These are phyloP conservation scores for Tolypocladium endophyticum DNA, from an alignment of 2,329 filamentous ascomycete species.

Conservation along the genomic window DNA sequence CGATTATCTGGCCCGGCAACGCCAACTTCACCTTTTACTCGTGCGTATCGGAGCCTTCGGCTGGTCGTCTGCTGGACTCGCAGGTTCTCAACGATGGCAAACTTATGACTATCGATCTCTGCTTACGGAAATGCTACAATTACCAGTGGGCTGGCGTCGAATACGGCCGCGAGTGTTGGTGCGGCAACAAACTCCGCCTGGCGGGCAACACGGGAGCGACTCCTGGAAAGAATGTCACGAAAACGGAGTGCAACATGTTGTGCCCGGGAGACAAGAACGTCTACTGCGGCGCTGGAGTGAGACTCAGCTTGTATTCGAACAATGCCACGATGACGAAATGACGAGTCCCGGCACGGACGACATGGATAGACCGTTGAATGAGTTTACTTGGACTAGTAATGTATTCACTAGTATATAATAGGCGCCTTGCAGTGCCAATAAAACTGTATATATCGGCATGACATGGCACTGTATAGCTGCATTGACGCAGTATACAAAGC, in stretches of 20 bases:
- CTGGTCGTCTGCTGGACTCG: conserved; percentile 17
- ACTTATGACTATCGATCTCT: conserved; percentile 22
- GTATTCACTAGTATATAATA: not conserved
- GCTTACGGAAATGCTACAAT: conserved; percentile 20
- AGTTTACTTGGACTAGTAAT: not conserved
- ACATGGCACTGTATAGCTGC: not conserved
- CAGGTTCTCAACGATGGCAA: conserved; percentile 18
- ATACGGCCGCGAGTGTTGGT: conserved; percentile 28
- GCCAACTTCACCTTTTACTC: conserved; percentile 26
- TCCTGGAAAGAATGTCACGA: conserved; percentile 18
- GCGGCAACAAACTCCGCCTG: conserved; percentile 19
- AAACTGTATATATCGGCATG: not conserved
- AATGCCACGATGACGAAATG: not conserved
- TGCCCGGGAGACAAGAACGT: conserved; percentile 22
- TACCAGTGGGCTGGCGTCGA: conserved; percentile 26
- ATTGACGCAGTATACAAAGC: not conserved
- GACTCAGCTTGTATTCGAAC: conserved; percentile 20
- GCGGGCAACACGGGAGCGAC: conserved; percentile 10
- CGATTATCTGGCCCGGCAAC: conserved; percentile 20
- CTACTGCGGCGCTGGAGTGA: conserved; percentile 19
- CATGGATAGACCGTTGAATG: not conserved
- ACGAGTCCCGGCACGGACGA: no score
- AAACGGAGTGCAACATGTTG: conserved; percentile 18
- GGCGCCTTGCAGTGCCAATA: not conserved
- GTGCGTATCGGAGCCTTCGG: conserved; percentile 21